Percentiles rank a stretch among this genome's conserved stretches.
These are phyloP conservation scores for Dimargaris verticillata DNA, from an alignment of 192 early-diverging fungal genomes.

Conservation along the genomic window DNA sequence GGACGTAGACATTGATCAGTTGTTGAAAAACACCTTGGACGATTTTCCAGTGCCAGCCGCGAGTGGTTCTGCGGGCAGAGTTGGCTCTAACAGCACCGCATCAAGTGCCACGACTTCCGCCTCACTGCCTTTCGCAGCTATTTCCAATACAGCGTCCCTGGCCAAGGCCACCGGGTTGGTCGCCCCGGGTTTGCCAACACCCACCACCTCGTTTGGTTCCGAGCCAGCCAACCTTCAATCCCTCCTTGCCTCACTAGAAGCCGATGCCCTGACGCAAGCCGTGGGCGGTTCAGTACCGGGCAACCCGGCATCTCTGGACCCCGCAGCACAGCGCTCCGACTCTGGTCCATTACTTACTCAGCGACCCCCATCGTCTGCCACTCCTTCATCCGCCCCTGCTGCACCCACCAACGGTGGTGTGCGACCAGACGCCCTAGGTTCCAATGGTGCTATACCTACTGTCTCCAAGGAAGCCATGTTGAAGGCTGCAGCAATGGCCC, in stretches of 20 bases:
- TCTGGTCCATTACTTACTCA: neutral
- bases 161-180: neutral
- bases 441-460: neutral
- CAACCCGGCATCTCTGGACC: neutral
- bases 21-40: slow-evolving; percentile 6
- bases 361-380: neutral
- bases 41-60: neutral
- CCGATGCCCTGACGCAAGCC: neutral
- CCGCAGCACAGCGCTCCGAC: neutral
- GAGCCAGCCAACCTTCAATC: neutral
- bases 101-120: neutral
- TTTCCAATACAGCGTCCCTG: neutral
- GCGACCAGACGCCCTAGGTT: neutral
- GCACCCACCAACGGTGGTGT: neutral
- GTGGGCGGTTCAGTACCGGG: neutral
- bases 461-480: neutral
- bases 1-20: slow-evolving; percentile 10
- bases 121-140: neutral
- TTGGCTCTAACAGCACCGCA: neutral
- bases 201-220: neutral
- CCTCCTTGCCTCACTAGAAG: neutral
- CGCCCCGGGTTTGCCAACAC: neutral
- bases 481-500: neutral
- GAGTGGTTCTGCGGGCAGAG: neutral
- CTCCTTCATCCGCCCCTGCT: neutral